Evolutionary conservation across 805 yeast genomes (phyloP).

Genomic region (Starmerella apicola): DNA sequence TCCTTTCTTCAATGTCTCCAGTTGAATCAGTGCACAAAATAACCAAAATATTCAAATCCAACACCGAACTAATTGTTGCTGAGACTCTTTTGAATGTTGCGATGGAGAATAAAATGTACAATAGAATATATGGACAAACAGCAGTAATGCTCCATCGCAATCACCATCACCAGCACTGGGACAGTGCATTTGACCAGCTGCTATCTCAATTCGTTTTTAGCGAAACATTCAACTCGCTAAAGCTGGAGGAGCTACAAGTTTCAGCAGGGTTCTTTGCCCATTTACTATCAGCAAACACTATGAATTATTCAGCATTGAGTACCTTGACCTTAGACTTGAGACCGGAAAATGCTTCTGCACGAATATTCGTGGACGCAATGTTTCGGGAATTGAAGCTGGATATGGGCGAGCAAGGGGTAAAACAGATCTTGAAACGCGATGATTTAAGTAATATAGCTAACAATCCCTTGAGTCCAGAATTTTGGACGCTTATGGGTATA

Average conservation of each 20-base stretch:
- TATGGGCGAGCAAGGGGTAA: no score
- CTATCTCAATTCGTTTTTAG: constrained; percentile 43
- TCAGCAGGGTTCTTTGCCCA: constrained; percentile 82
- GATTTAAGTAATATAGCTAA: no score
- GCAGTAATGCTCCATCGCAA: constrained; percentile 54
- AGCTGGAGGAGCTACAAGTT: constrained; percentile 61
- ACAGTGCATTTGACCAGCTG: constrained; percentile 35
- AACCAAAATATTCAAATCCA: constrained; percentile 30
- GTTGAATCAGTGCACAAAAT: constrained; percentile 90
- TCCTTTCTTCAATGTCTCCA: constrained; percentile 81
- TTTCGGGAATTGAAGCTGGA: constrained; percentile 50
- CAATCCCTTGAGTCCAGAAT: no score
- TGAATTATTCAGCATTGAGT: constrained; percentile 52
- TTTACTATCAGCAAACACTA: constrained; percentile 52
- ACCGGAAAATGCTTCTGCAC: constrained; percentile 60
- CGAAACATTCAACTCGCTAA: constrained; percentile 48
- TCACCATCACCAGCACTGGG: constrained; percentile 42
- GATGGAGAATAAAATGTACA: constrained; percentile 73
- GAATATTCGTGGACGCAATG: constrained; percentile 71
- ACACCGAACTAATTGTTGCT: constrained; percentile 39
- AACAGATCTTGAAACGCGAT: no score
- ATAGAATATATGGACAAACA: constrained; percentile 70
- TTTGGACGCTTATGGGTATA: no score
- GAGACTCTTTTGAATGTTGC: constrained; percentile 72
- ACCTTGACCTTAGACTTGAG: constrained; percentile 50